Conservation (phyloP, 768 basidiomycete species). For the Kwoniella sp. region DNA sequence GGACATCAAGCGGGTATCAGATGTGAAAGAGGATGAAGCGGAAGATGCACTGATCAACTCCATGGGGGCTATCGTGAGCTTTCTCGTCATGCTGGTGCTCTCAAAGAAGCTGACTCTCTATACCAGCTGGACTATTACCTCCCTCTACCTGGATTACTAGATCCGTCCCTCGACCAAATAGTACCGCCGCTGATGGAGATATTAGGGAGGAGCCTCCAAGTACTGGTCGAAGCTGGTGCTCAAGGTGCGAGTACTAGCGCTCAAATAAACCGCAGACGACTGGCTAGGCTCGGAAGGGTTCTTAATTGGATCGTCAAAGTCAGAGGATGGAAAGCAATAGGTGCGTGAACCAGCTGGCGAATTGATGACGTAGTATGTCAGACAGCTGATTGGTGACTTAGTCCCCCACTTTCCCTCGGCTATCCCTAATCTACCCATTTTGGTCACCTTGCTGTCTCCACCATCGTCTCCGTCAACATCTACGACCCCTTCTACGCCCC, state of each 20-base stretch:
- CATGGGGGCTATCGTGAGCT: slow-evolving; percentile 53
- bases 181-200: slow-evolving; percentile 71
- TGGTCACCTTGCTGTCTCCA: slow-evolving; percentile 72
- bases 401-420: slow-evolving; percentile 94
- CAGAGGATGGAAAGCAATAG: slow-evolving; percentile 85
- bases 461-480: slow-evolving; percentile 48
- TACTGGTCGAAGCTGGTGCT: slow-evolving; percentile 59
- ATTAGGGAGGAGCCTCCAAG: slow-evolving; percentile 53
- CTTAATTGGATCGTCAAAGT: slow-evolving; percentile 82
- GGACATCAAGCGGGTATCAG: slow-evolving; percentile 60
- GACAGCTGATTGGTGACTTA: slow-evolving; percentile 53
- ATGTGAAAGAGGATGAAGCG: slow-evolving; percentile 58
- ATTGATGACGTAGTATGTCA: neutral
- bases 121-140: slow-evolving; percentile 84
- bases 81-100: neutral
- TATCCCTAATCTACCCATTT: slow-evolving; percentile 75
- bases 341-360: slow-evolving; percentile 60
- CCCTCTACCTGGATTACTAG: slow-evolving; percentile 87
- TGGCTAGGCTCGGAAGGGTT: slow-evolving; percentile 59
- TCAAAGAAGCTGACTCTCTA: neutral
- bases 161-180: slow-evolving; percentile 80
- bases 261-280: slow-evolving; percentile 46
- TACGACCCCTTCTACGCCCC: slow-evolving; percentile 58
- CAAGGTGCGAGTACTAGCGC: slow-evolving; percentile 45
- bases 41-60: slow-evolving; percentile 44